Evolutionary conservation across 345 rosid genomes (phyloP).

Genomic region (Adansonia digitata): DNA sequence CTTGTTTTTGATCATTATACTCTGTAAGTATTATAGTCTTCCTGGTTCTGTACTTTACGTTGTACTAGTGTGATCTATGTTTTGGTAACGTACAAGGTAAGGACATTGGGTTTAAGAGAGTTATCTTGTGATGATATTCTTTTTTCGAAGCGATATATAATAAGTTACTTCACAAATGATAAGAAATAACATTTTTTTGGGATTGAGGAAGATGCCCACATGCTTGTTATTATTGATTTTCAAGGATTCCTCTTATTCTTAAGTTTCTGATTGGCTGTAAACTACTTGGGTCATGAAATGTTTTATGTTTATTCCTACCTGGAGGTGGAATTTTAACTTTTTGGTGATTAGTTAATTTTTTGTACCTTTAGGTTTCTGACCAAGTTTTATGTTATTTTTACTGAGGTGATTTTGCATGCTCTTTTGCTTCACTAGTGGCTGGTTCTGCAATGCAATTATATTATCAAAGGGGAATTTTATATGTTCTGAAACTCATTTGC

Average conservation of each 20-base stretch:
- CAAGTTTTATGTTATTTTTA: neutral
- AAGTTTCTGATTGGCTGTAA: neutral
- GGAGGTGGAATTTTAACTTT: neutral
- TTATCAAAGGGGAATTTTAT: neutral
- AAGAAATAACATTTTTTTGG: neutral
- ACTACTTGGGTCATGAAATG: neutral
- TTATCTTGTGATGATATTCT: neutral
- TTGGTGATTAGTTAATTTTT: neutral
- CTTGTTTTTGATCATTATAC: neutral
- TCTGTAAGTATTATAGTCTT: neutral
- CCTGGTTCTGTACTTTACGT: neutral
- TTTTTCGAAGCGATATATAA: neutral
- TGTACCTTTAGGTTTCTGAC: neutral
- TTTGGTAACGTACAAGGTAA: neutral
- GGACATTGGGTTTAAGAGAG: neutral
- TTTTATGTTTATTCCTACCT: neutral
- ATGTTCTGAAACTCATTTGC: neutral
- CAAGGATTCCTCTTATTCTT: neutral
- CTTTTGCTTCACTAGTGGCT: neutral
- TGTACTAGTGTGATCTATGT: neutral
- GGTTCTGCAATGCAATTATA: neutral
- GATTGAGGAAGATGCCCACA: neutral
- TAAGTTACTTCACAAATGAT: neutral
- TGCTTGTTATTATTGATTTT: neutral
- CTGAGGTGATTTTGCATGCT: neutral